Percentiles rank a stretch among this genome's conserved stretches.
Conservation (phyloP, 352 stramenopile genomes). For the Phytopythium mirpurense region DNA sequence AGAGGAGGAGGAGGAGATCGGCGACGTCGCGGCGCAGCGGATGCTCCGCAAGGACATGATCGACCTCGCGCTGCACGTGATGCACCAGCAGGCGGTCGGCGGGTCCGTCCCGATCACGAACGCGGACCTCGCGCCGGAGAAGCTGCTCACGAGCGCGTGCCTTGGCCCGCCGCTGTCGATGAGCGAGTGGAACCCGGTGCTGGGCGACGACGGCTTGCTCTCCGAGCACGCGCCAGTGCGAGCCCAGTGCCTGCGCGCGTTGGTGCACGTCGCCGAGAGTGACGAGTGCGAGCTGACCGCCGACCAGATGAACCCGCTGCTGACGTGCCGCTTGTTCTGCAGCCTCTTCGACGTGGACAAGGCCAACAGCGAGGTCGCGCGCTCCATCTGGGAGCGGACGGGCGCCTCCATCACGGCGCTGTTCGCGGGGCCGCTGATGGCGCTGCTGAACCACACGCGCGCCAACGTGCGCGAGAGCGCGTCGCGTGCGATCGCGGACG, state of each 20-base stretch:
- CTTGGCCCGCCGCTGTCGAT: slow-evolving; percentile 46
- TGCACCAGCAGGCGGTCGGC: slow-evolving; percentile 47
- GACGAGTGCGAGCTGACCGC: slow-evolving; percentile 39
- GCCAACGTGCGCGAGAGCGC: slow-evolving; percentile 75
- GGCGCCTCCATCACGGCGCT: slow-evolving; percentile 44
- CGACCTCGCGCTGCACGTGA: slow-evolving; percentile 54
- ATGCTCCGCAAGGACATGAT: slow-evolving; percentile 75
- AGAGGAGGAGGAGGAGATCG: slow-evolving; percentile 86
- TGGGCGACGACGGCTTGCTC: slow-evolving; percentile 66
- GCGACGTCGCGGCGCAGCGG: slow-evolving; percentile 67
- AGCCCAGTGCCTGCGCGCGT: slow-evolving; percentile 47
- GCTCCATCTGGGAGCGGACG: slow-evolving; percentile 56
- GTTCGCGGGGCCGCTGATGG: slow-evolving; percentile 58
- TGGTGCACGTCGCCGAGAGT: slow-evolving; percentile 51
- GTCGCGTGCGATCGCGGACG: slow-evolving; percentile 69
- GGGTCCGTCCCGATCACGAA: slow-evolving; percentile 61
- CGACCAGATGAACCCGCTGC: slow-evolving; percentile 36
- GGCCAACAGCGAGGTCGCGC: slow-evolving; percentile 51
- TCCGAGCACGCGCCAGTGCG: slow-evolving; percentile 52
- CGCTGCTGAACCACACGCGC: slow-evolving; percentile 71
- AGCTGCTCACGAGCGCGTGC: slow-evolving; percentile 55
- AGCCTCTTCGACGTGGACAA: slow-evolving; percentile 61
- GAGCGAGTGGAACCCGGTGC: slow-evolving; percentile 60
- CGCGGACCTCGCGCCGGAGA: slow-evolving; percentile 41
- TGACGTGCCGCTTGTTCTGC: slow-evolving; percentile 61